Conservation (phyloP, 2,329 filamentous ascomycete species). For the Alternaria incomplexa region DNA sequence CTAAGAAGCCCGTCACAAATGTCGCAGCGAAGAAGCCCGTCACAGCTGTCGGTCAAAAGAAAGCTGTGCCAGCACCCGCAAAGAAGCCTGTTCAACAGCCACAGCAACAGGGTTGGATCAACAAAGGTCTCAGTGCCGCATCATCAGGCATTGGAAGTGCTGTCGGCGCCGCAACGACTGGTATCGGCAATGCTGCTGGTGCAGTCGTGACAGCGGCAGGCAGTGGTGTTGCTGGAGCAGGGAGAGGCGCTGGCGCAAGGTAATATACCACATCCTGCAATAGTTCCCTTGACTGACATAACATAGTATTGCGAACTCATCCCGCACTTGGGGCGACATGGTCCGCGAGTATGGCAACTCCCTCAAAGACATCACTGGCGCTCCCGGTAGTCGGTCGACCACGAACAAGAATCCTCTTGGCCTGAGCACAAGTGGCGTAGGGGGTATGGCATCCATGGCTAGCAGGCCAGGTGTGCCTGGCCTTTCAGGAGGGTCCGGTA, state of each 20-base stretch:
- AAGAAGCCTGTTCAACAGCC: slow-evolving; percentile 22
- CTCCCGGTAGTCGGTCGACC: slow-evolving; percentile 51
- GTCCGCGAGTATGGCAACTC: slow-evolving; percentile 58
- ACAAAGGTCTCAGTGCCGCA: slow-evolving; percentile 25
- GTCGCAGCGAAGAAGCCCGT: slow-evolving; percentile 17
- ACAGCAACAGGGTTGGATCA: slow-evolving; percentile 54
- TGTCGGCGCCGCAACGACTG: slow-evolving; percentile 43
- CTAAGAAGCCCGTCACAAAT: slow-evolving; percentile 4
- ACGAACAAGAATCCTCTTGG: slow-evolving; percentile 57
- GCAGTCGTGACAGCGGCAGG: slow-evolving; percentile 53
- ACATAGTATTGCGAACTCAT: slow-evolving; percentile 52
- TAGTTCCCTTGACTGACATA: not conserved
- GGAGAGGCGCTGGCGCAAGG: slow-evolving; percentile 16
- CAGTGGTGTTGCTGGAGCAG: slow-evolving; percentile 51
- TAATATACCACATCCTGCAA: not conserved
- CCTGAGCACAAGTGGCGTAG: slow-evolving; percentile 41
- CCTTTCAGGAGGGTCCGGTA: slow-evolving; percentile 18
- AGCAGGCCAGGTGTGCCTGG: slow-evolving; percentile 21
- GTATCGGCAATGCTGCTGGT: slow-evolving; percentile 53
- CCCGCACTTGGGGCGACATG: slow-evolving; percentile 55
- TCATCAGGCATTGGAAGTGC: slow-evolving; percentile 34
- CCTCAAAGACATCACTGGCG: slow-evolving; percentile 56
- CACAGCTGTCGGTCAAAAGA: slow-evolving; percentile 18
- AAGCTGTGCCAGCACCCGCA: slow-evolving; percentile 8
- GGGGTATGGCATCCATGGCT: slow-evolving; percentile 36